These are phyloP conservation scores for Cytospora piceicola DNA, from an alignment of 2,329 filamentous ascomycete species.

Conservation along the genomic window DNA sequence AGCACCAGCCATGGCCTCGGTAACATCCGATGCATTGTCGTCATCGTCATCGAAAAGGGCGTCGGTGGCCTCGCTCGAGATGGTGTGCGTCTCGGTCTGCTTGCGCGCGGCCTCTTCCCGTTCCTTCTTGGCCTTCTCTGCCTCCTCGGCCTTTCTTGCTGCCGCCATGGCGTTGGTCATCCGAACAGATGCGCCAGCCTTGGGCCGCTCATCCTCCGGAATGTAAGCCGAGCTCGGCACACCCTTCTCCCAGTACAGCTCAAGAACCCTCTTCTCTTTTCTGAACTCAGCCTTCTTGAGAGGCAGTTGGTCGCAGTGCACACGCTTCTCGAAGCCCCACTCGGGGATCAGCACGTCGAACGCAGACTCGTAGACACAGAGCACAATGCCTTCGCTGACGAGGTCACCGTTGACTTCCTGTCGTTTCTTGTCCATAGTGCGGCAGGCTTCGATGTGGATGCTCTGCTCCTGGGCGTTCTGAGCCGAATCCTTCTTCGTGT, in stretches of 20 bases:
- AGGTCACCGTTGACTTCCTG: slow-evolving; percentile 87
- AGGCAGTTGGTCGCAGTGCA: slow-evolving; percentile 97
- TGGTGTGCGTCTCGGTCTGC: slow-evolving; percentile 92
- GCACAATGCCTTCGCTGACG: slow-evolving; percentile 91
- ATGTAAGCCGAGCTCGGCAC: slow-evolving; percentile 95
- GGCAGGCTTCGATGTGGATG: slow-evolving; percentile 96
- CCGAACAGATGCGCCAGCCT: slow-evolving; percentile 74
- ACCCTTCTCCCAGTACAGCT: slow-evolving; percentile 99
- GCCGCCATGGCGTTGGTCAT: slow-evolving; percentile 76
- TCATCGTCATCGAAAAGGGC: slow-evolving; percentile 96
- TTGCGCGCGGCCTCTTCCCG: slow-evolving; percentile 89
- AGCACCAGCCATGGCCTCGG: slow-evolving; percentile 89
- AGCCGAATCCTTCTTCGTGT: slow-evolving; percentile 98
- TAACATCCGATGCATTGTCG: slow-evolving; percentile 83
- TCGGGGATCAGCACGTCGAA: slow-evolving; percentile 98
- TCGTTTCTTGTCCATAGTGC: slow-evolving; percentile 90
- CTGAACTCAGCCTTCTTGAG: slow-evolving; percentile 99
- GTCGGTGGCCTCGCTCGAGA: slow-evolving; percentile 89
- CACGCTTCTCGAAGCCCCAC: slow-evolving; percentile 98
- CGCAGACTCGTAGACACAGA: slow-evolving; percentile 97
- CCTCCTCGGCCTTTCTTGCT: slow-evolving; percentile 79
- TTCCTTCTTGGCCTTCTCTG: slow-evolving; percentile 80
- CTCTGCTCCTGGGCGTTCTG: slow-evolving; percentile 98
- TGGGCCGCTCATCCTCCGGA: slow-evolving; percentile 94
- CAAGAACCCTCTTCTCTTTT: slow-evolving; percentile 91